These are phyloP conservation scores for Termitomyces sp. DNA, from an alignment of 768 basidiomycete species.

Conservation along the genomic window DNA sequence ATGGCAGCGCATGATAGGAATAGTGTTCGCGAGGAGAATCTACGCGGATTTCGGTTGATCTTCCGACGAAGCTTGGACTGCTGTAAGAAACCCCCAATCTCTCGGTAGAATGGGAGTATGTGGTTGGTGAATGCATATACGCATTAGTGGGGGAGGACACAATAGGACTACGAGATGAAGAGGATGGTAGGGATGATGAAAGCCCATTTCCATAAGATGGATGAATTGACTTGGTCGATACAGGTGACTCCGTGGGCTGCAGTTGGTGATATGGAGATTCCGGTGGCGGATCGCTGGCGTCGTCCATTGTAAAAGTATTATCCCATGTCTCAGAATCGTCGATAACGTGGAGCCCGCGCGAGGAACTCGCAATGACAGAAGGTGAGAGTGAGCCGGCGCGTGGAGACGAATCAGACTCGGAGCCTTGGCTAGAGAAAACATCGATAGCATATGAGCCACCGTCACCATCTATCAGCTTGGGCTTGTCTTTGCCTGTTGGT, in stretches of 20 bases:
- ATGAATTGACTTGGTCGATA: slow-evolving; percentile 47
- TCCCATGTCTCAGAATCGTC: slow-evolving; percentile 56
- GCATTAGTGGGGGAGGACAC: slow-evolving; percentile 32
- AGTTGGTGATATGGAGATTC: slow-evolving; percentile 43
- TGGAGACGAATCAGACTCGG: slow-evolving; percentile 46
- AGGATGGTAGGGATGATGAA: slow-evolving; percentile 37
- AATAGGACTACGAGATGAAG: slow-evolving; percentile 40
- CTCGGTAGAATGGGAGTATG: slow-evolving; percentile 49
- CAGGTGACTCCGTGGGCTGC: slow-evolving; percentile 39
- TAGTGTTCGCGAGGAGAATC: slow-evolving; percentile 44
- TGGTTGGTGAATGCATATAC: slow-evolving; percentile 36
- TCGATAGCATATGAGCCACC: slow-evolving; percentile 22
- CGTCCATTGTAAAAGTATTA: slow-evolving; percentile 50
- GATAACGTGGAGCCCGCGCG: slow-evolving; percentile 45
- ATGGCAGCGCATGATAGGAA: slow-evolving; percentile 50
- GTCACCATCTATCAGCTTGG: slow-evolving; percentile 43
- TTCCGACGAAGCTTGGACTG: slow-evolving; percentile 41
- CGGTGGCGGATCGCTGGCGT: slow-evolving; percentile 31
- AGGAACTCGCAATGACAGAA: slow-evolving; percentile 46
- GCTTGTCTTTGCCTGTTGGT: slow-evolving; percentile 85
- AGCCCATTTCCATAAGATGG: slow-evolving; percentile 38
- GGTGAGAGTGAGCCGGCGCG: slow-evolving; percentile 66
- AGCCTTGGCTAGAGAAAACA: slow-evolving; percentile 39
- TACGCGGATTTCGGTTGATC: slow-evolving; percentile 43
- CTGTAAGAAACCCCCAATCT: slow-evolving; percentile 46